Percentiles rank a stretch among this genome's conserved stretches.
phyloP scores from a whole-genome alignment of 768 basidiomycete genomes.

The Rhodotorula graminis region DNA sequence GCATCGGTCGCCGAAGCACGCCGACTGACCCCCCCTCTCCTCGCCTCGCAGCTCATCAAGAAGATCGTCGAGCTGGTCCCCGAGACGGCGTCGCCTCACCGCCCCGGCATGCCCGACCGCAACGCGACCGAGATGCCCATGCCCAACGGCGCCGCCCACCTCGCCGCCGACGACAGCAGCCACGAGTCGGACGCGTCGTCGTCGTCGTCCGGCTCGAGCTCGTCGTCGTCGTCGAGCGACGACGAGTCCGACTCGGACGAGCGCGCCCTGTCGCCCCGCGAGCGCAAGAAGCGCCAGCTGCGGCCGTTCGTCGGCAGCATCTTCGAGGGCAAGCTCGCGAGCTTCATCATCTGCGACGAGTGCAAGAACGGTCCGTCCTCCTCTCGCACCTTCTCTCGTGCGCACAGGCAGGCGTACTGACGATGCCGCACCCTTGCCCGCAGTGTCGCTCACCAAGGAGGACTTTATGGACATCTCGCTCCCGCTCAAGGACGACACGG shows the following conservation, averaged over 20 bases:
- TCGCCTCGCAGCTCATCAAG: constrained; percentile 65
- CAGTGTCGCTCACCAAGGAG: constrained; percentile 76
- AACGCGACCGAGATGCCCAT: constrained; percentile 43
- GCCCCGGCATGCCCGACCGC: constrained; percentile 45
- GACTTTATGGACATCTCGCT: constrained; percentile 91
- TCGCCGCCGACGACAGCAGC: background rate
- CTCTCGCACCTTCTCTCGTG: background rate
- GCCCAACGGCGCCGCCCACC: background rate
- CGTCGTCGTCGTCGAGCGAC: constrained; percentile 6
- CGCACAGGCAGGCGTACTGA: background rate
- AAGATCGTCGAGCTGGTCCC: constrained; percentile 54
- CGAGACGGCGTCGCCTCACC: background rate
- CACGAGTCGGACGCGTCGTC: background rate
- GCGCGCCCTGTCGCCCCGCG: background rate
- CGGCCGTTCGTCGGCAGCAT: constrained; percentile 77
- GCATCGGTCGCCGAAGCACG: background rate
- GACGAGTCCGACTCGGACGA: constrained; percentile 18
- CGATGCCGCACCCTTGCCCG: background rate
- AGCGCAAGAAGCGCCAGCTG: constrained; percentile 13
- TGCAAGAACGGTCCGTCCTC: constrained; percentile 68
- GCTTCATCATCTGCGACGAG: constrained; percentile 85
- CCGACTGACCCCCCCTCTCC: background rate
- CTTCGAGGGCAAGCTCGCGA: constrained; percentile 81
- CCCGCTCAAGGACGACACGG: constrained; percentile 78
- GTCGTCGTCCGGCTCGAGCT: background rate